Conservation (phyloP, 2,329 filamentous ascomycete species). For the Penicillium sp. region DNA sequence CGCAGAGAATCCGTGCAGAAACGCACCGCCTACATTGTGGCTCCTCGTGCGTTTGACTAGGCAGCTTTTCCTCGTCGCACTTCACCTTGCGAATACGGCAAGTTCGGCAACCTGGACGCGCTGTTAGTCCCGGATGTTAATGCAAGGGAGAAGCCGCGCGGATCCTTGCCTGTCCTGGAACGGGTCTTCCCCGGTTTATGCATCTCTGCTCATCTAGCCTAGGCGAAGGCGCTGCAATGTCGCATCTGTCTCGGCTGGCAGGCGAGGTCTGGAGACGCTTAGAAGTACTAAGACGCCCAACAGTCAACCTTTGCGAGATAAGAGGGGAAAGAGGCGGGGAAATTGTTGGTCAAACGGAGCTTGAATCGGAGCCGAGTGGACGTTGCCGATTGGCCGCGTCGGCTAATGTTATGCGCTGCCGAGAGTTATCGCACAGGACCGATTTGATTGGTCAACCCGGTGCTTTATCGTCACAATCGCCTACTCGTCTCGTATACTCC, state of each 20-base stretch:
- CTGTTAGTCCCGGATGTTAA: neutral
- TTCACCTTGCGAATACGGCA: slow-evolving; percentile 34
- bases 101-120: slow-evolving; percentile 26
- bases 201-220: slow-evolving; percentile 16
- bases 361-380: slow-evolving; percentile 9
- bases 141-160: slow-evolving; percentile 3
- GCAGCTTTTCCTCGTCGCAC: slow-evolving; percentile 31
- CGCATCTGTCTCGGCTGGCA: neutral
- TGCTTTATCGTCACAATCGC: neutral
- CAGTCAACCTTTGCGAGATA: neutral
- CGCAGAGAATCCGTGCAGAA: slow-evolving; percentile 24
- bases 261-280: neutral
- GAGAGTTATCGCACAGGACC: slow-evolving; percentile 1
- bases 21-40: slow-evolving; percentile 28
- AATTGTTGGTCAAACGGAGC: neutral
- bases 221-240: neutral
- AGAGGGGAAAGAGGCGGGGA: neutral
- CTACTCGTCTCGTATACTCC: neutral
- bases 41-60: slow-evolving; percentile 17
- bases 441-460: neutral
- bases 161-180: slow-evolving; percentile 29
- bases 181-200: slow-evolving; percentile 25
- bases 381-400: slow-evolving; percentile 27
- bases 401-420: slow-evolving; percentile 16
- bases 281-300: neutral